Evolutionary conservation across 148 eudicot genomes (phyloP), one percentile per base, ranked within the genome.

Genomic region (Chenopodium suecicum): DNA sequence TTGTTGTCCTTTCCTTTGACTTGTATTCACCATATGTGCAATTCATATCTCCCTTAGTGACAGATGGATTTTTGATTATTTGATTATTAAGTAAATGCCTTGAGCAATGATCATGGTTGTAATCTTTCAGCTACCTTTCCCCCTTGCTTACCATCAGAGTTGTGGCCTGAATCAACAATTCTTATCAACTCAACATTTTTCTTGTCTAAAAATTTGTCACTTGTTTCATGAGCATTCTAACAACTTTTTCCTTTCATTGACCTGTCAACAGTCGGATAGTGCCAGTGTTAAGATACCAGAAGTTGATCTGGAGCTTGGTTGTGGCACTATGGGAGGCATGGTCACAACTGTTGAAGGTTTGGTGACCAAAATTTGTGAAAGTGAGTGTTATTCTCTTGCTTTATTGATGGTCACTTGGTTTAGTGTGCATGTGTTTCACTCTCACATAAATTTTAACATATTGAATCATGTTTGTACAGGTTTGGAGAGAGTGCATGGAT

Each of bases 311-410:
- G 99, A 94, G 91, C 90, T 96, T 54, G 79, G 87, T 47, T 88
- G 97, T 84, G 99, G 99, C 86, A 94, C 98, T 41, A 84, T 96
- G 88, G 99, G 99, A 83, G 99, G 99, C 82, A 80, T 90, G 56
- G 99, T 96, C 76, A 96, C 99, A 72, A 96, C 98, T 22, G 85
- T 94, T 79, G 98, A 96, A 85, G 99, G 99, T 81, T 86, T 96
- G 86, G 92, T 96, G 71, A 86, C 93, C 58, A 84, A 96, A 83
- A 91, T 96, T 75, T 83, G 94, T 86, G 99, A 92, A 82, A 92
- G 99, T 96, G 82, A 89, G 98, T 89, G 50, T 69, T 70, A 16
- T 75, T 71, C n/a, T 63, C 23, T 70, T 32, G 44, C 62, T 5
- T 4, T 56, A 14, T 56, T 56, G 44, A 41, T 41, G 44, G 44